Evolutionary conservation across 345 rosid species (phyloP).

Genomic region (Acer negundo): DNA sequence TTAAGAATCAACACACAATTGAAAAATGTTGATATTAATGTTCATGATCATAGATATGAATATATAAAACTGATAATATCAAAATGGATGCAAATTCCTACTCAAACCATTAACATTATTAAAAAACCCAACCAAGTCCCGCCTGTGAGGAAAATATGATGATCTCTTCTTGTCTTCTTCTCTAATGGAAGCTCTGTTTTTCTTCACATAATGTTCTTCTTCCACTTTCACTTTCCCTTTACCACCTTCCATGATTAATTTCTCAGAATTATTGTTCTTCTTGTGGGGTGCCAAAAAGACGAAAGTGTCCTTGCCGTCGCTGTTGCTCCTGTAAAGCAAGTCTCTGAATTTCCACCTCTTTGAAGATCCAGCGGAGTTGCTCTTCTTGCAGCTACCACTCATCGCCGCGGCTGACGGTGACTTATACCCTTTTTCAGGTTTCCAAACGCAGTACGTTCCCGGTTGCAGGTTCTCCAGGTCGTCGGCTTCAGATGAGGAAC

Average conservation of each 20-base stretch:
- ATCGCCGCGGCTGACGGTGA: conserved; percentile 15
- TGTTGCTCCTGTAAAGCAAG: conserved; percentile 50
- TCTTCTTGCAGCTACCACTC: conserved; percentile 43
- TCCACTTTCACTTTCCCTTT: conserved; percentile 7
- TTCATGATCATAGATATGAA: neutral
- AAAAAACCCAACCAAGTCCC: conserved; percentile 54
- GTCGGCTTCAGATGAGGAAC: conserved; percentile 58
- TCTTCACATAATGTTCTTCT: conserved; percentile 17
- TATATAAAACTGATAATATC: conserved; percentile 14
- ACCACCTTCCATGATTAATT: neutral
- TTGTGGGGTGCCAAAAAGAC: conserved; percentile 43
- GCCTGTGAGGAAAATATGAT: conserved; percentile 49
- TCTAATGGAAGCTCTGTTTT: conserved; percentile 10
- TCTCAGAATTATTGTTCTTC: neutral
- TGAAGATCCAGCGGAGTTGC: conserved; percentile 56
- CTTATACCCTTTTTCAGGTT: conserved; percentile 34
- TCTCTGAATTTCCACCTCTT: conserved; percentile 75
- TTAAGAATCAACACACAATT: no score
- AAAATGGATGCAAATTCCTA: conserved; percentile 60
- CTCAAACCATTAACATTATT: conserved; percentile 50
- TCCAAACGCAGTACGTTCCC: conserved; percentile 75
- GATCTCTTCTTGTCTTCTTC: conserved; percentile 49
- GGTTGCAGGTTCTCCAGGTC: conserved; percentile 52
- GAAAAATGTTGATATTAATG: neutral
- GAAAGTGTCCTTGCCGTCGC: conserved; percentile 54